These are phyloP conservation scores for Serendipita indica DNA, from an alignment of 768 basidiomycete genomes.

Conservation along the genomic window DNA sequence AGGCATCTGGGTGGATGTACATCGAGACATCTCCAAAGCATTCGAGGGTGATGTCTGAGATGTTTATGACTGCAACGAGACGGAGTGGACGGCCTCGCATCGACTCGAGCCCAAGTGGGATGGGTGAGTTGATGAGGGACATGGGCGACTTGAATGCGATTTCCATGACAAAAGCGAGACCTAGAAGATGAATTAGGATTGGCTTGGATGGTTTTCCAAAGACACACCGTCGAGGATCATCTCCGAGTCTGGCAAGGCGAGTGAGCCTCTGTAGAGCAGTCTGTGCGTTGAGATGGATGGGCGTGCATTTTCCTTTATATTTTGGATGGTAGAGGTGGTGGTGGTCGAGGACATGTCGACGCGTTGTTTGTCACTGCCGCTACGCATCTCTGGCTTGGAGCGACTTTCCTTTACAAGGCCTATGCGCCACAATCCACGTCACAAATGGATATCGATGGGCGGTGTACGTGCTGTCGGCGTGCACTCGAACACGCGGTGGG, in stretches of 20 bases:
- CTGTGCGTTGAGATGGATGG: not conserved
- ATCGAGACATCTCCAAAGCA: constrained; percentile 3
- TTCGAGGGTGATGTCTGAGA: constrained; percentile 5
- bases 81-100: constrained; percentile 11
- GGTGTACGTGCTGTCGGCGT: no score
- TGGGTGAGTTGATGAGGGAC: constrained; percentile 8
- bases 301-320: not conserved
- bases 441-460: not conserved
- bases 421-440: not conserved
- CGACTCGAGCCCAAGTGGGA: constrained; percentile 10
- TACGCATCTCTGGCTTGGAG: no score
- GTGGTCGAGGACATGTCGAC: constrained; percentile 4
- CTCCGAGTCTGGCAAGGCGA: constrained; percentile 10
- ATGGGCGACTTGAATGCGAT: constrained; percentile 1
- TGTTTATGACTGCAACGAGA: not conserved
- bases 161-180: constrained; percentile 7
- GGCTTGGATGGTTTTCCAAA: not conserved
- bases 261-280: constrained; percentile 8
- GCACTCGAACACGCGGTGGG: constrained; percentile 1
- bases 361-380: constrained; percentile 8
- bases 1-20: constrained; percentile 10
- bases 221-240: constrained; percentile 9
- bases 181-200: not conserved
- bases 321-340: not conserved
- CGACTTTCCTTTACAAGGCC: not conserved